Base-by-base conservation (phyloP, 257 asterid genomes). In the Solanum dulcamara region DNA sequence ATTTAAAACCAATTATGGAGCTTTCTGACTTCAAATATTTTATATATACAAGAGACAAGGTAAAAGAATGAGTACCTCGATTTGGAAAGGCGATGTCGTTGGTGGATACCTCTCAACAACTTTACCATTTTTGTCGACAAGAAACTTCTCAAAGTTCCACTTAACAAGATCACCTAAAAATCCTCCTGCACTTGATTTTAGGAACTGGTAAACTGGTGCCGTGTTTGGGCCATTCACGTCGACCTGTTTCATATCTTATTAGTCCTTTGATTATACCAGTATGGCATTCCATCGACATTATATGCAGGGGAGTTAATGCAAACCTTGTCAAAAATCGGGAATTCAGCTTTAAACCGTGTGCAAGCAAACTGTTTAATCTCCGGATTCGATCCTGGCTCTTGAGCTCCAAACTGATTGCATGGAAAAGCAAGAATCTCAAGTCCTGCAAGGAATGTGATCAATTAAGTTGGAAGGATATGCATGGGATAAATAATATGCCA, bases 131-230 rank as follows among this genome's bases (percentile, higher is more conserved):
- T 93, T 96, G 92, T 96, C 97, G 74, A 94, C 97, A 53, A 96
- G 90, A 87, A 96, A 96, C 89, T 96, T 96, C 95, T 96, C 99
- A 44, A 96, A 96, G 81, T 96, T 96, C 99, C 99, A 96, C 88
- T 96, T 96, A 83, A 96, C 85, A 87, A 96, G 84, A 91, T 91
- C 98, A 28, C 98, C 98, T 1, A 96, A 88, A 83, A 94, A 92
- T 55, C 99, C 98, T 60, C 99, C 98, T 38, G 97, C 90, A 55
- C 46, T 93, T 51, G 97, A 91, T 92, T 96, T 96, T 86, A 96
- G 89, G 80, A 91, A 96, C 86, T 96, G 92, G 88, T 94, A 96
- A 67, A 96, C 97, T 3, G 99, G 98, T 84, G 98, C 98, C 1
- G 99, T 93, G 83, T n/a, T 91, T 32, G 98, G 92, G 87, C 99